These are phyloP conservation scores for Coccomyxa sp. DNA, from an alignment of 139 green algal genomes.

Conservation along the genomic window DNA sequence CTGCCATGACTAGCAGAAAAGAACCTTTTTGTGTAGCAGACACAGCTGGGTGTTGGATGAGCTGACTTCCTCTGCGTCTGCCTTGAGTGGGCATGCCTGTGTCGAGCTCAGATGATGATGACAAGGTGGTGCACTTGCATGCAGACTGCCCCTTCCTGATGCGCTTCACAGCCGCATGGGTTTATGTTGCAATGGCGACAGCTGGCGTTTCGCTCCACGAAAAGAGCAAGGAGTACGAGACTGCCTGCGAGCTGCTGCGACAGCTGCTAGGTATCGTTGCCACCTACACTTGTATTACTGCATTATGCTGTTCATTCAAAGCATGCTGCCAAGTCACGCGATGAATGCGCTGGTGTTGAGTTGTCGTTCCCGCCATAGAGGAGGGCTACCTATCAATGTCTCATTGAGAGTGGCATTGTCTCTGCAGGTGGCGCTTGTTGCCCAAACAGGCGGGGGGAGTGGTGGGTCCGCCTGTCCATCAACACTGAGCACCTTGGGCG, in stretches of 20 bases:
- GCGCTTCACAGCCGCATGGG: constrained; percentile 58
- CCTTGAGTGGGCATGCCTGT: too few relatives aligned
- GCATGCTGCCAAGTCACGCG: too few relatives aligned
- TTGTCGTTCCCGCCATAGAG: too few relatives aligned
- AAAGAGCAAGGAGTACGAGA: constrained; percentile 47
- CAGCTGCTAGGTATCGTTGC: constrained; percentile 65
- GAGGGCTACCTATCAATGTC: too few relatives aligned
- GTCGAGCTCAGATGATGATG: constrained; percentile 3
- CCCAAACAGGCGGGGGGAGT: constrained; percentile 59
- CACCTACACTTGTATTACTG: too few relatives aligned
- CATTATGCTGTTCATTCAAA: too few relatives aligned
- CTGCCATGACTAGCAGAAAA: too few relatives aligned
- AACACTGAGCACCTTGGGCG: constrained; percentile 68
- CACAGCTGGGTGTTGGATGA: too few relatives aligned
- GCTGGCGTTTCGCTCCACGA: constrained; percentile 71
- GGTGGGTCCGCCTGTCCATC: constrained; percentile 75
- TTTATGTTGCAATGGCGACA: constrained; percentile 71
- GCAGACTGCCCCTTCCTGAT: constrained; percentile 40
- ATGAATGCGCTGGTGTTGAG: too few relatives aligned
- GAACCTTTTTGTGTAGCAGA: too few relatives aligned
- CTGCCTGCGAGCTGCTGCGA: constrained; percentile 55
- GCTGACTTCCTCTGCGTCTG: too few relatives aligned
- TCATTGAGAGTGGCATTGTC: too few relatives aligned
- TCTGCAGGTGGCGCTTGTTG: constrained; percentile 56
- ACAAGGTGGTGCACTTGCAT: constrained; percentile 1